Conservation (phyloP, 768 basidiomycete species). For the Lanmaoa rubissima region DNA sequence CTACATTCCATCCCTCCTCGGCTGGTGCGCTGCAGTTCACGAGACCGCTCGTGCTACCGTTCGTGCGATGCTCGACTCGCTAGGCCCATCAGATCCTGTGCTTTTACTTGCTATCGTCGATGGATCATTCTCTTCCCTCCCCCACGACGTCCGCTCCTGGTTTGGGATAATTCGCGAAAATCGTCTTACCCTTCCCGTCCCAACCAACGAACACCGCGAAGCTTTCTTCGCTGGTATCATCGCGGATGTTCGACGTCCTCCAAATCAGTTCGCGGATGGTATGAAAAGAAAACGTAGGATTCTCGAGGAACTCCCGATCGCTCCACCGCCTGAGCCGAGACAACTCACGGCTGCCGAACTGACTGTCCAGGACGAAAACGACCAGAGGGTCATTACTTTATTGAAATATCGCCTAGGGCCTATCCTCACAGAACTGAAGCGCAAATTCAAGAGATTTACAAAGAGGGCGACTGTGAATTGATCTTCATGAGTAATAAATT, state of each 20-base stretch:
- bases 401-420: slow-evolving; percentile 91
- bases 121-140: slow-evolving; percentile 64
- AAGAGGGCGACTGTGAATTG: slow-evolving; percentile 70
- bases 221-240: slow-evolving; percentile 78
- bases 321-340: slow-evolving; percentile 86
- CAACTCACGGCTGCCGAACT: slow-evolving; percentile 81
- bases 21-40: slow-evolving; percentile 83
- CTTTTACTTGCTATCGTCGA: slow-evolving; percentile 89
- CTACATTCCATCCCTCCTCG: slow-evolving; percentile 85
- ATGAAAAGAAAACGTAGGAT: slow-evolving; percentile 79
- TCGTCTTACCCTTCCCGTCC: slow-evolving; percentile 59
- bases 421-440: slow-evolving; percentile 83
- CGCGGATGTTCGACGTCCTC: slow-evolving; percentile 67
- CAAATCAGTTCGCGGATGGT: slow-evolving; percentile 88
- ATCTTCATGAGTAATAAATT: neutral
- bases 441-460: slow-evolving; percentile 89
- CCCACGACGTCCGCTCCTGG: slow-evolving; percentile 84
- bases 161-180: slow-evolving; percentile 80
- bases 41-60: slow-evolving; percentile 85
- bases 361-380: slow-evolving; percentile 77
- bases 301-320: slow-evolving; percentile 81
- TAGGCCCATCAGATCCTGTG: slow-evolving; percentile 91
- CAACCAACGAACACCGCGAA: slow-evolving; percentile 54
- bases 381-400: slow-evolving; percentile 72
- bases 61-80: slow-evolving; percentile 86